Conservation (phyloP, 352 stramenopile species). For the Peronospora destructor region DNA sequence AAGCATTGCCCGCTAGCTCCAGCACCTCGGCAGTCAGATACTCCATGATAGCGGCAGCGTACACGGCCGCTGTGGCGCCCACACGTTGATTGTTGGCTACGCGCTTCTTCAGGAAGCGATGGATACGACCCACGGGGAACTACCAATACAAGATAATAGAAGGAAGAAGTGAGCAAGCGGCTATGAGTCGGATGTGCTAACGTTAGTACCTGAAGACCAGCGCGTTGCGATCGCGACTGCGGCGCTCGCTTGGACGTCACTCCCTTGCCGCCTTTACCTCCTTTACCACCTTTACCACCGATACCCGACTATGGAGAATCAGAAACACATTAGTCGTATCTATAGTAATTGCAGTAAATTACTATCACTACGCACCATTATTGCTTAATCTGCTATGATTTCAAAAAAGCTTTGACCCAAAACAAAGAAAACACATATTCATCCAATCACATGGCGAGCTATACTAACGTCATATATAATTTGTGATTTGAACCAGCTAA, state of each 20-base stretch:
- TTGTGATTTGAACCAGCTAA: too few species aligned
- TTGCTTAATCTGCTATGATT: slow-evolving; percentile 5
- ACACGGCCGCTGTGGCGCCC: slow-evolving; percentile 98
- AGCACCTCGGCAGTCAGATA: slow-evolving; percentile 99
- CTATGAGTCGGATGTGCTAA: background rate
- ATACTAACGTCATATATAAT: background rate
- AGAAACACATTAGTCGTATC: slow-evolving; percentile 8
- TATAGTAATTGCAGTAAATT: background rate
- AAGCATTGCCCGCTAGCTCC: slow-evolving; percentile 97
- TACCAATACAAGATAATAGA: slow-evolving; percentile 26
- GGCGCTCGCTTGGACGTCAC: slow-evolving; percentile 98
- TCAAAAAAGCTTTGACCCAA: slow-evolving; percentile 9
- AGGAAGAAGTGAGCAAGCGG: background rate
- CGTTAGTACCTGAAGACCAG: slow-evolving; percentile 89
- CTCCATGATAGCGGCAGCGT: slow-evolving; percentile 99
- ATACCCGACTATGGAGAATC: slow-evolving; percentile 50
- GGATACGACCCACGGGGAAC: slow-evolving; percentile 99
- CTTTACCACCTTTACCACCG: slow-evolving; percentile 94
- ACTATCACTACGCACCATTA: slow-evolving; percentile 12
- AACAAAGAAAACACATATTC: background rate
- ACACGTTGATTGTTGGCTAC: slow-evolving; percentile 98
- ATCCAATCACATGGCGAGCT: background rate
- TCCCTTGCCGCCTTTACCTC: slow-evolving; percentile 98
- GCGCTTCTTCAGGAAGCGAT: slow-evolving; percentile 98
- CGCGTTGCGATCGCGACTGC: slow-evolving; percentile 96